Percentiles rank a stretch among this genome's conserved stretches.
phyloP scores from a whole-genome alignment of 1,284 basidiomycete species.

The Moesziomyces aphidis region DNA sequence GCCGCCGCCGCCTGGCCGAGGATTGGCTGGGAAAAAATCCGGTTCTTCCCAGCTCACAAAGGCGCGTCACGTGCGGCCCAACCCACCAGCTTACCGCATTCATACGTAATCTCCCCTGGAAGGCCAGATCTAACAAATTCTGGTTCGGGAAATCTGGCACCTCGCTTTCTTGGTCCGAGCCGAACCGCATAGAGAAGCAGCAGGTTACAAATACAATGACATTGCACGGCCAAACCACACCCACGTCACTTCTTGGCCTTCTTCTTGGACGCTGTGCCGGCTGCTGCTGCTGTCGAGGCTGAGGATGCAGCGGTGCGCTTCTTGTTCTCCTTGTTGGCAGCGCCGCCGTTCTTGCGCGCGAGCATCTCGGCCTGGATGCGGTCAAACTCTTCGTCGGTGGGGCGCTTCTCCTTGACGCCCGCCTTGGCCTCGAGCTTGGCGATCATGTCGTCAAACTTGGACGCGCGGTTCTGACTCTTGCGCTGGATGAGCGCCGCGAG shows the following conservation, averaged over 20 bases:
- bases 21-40: slow-evolving; percentile 36
- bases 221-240: neutral
- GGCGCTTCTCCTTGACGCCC: slow-evolving; percentile 43
- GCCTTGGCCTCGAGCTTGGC: slow-evolving; percentile 54
- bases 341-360: slow-evolving; percentile 22
- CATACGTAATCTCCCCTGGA: neutral
- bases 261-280: slow-evolving; percentile 25
- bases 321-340: slow-evolving; percentile 35
- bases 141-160: too few relatives aligned
- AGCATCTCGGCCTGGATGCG: slow-evolving; percentile 51
- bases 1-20: neutral
- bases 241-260: slow-evolving; percentile 33
- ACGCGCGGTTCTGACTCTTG: slow-evolving; percentile 46
- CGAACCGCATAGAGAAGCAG: neutral
- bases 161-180: neutral
- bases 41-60: slow-evolving; percentile 17
- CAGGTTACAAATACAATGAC: slow-evolving; percentile 21
- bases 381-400: slow-evolving; percentile 52
- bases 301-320: slow-evolving; percentile 18
- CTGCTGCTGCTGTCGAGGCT: slow-evolving; percentile 7
- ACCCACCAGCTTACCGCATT: neutral
- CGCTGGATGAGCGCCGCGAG: slow-evolving; percentile 52
- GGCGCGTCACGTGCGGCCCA: slow-evolving; percentile 28
- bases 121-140: too few relatives aligned
- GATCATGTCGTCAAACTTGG: slow-evolving; percentile 59